These are phyloP conservation scores for Pueraria montana DNA, from an alignment of 306 rosid genomes.

Conservation along the genomic window DNA sequence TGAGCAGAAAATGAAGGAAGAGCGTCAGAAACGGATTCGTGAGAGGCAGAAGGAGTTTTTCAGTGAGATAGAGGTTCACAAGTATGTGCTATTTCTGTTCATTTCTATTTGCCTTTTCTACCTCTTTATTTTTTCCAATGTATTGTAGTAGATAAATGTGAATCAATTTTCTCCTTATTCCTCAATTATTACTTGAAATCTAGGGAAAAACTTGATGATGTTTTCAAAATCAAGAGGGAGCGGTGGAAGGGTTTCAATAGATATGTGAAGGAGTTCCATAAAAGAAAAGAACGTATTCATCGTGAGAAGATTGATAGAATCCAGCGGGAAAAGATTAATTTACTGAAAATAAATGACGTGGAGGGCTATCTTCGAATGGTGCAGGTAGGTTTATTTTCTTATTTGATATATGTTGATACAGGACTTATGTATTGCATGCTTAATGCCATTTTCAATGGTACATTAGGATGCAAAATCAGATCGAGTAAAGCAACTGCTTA, in stretches of 20 bases:
- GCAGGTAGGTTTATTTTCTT: constrained; percentile 70
- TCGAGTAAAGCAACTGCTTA: constrained; percentile 98
- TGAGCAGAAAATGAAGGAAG: constrained; percentile 99
- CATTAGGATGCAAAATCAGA: constrained; percentile 97
- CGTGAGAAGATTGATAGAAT: constrained; percentile 99
- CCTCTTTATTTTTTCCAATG: constrained; percentile 33
- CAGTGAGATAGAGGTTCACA: constrained; percentile 95
- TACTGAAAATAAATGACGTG: constrained; percentile 96
- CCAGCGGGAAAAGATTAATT: constrained; percentile 98
- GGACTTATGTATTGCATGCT: constrained; percentile 20
- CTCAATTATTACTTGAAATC: constrained; percentile 50
- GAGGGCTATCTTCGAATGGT: constrained; percentile 99
- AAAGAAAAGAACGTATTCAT: constrained; percentile 95
- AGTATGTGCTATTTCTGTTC: constrained; percentile 64
- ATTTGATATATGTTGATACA: constrained; percentile 22
- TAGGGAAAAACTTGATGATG: constrained; percentile 97
- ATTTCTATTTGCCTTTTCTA: not conserved
- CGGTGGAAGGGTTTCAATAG: constrained; percentile 94
- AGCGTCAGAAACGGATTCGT: constrained; percentile 96
- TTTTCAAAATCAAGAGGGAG: constrained; percentile 88
- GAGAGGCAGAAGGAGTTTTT: constrained; percentile 99
- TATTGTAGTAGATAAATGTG: constrained; percentile 11
- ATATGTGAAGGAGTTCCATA: constrained; percentile 94
- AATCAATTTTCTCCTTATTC: constrained; percentile 6
- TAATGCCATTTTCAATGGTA: constrained; percentile 35